Evolutionary conservation across 495 filamentous ascomycete species (phyloP).

Genomic region (Bryoglossum gracile): DNA sequence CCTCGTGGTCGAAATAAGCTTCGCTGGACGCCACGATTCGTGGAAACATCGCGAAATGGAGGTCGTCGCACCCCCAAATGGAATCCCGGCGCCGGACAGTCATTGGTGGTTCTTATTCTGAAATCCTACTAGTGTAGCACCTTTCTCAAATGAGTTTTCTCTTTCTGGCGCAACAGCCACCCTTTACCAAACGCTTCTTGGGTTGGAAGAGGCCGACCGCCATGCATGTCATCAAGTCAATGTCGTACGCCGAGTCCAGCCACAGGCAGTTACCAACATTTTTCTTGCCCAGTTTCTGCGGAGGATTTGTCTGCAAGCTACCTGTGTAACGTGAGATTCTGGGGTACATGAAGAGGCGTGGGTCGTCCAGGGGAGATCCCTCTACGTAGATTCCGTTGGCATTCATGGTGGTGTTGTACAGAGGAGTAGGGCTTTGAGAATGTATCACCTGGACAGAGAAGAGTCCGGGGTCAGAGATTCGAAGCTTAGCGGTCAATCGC

Average conservation of each 20-base stretch:
- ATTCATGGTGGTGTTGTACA: neutral
- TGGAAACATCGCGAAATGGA: neutral
- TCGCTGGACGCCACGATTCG: neutral
- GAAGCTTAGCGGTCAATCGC: no score
- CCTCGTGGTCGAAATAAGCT: neutral
- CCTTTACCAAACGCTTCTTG: no score
- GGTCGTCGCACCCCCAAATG: neutral
- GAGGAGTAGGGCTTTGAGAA: neutral
- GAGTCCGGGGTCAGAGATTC: neutral
- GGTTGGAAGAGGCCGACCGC: no score
- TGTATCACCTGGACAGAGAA: neutral
- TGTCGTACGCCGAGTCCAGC: no score
- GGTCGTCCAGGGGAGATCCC: no score
- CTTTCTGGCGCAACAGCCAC: no score
- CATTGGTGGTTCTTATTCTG: neutral
- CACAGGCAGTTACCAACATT: neutral
- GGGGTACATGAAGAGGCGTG: no score
- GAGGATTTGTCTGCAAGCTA: no score
- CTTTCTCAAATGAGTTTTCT: neutral
- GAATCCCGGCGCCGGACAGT: neutral
- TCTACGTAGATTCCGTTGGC: neutral
- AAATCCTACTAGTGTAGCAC: neutral
- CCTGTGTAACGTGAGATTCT: no score
- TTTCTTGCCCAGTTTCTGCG: neutral
- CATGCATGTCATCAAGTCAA: no score